These are phyloP conservation scores for Scytalidium sp. DNA, from an alignment of 2,329 filamentous ascomycete genomes.

Conservation along the genomic window DNA sequence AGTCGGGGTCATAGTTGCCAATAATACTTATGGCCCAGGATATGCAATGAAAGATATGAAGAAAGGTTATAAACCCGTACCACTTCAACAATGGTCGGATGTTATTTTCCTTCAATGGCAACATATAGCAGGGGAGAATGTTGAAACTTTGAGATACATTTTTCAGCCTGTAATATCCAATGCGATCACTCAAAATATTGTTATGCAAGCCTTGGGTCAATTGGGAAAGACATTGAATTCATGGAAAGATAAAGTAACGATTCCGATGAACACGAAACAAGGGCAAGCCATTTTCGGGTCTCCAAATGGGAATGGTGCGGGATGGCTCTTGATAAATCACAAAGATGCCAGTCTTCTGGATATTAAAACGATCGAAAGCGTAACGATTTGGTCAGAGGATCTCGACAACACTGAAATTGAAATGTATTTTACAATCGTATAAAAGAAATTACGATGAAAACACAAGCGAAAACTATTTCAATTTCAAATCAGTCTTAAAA, in stretches of 20 bases:
- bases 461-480: no score
- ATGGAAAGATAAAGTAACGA: not conserved
- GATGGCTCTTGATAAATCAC: not conserved
- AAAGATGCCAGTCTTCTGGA: not conserved
- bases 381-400: not conserved
- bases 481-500: no score
- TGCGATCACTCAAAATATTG: not conserved
- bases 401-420: not conserved
- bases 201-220: not conserved
- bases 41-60: no score
- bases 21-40: no score
- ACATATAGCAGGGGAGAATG: not conserved
- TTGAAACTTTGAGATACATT: not conserved
- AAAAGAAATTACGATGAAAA: no score
- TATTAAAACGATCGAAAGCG: not conserved
- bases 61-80: no score
- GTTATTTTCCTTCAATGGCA: not conserved
- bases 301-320: not conserved
- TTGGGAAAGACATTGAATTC: not conserved
- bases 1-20: no score
- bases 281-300: not conserved
- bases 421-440: no score
- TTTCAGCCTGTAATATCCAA: not conserved
- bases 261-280: not conserved
- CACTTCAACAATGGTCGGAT: not conserved